Base-by-base conservation (phyloP, 306 rosid species). In the Acacia melanoxylon region DNA sequence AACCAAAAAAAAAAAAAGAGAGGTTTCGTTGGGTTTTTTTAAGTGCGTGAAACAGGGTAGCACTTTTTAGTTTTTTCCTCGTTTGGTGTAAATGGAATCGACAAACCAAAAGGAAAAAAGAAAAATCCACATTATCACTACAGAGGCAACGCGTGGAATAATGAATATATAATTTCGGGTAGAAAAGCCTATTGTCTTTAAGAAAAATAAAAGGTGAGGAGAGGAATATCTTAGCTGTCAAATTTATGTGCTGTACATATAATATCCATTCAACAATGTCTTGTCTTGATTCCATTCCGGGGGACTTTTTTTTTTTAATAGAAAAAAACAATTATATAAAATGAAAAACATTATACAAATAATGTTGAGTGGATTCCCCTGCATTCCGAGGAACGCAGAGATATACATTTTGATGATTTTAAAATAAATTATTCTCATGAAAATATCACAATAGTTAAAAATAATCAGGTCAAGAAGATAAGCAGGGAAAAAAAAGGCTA, bases 141-240 rank as follows among this genome's bases (percentile, higher is more conserved):
- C 2, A 73, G 54, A 24, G 24, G 16, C 42, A 35, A 73, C 14
- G 45, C 4, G n/a, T 41, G 74, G 81, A 13, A 45, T 17, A 65
- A 1, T 7, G 9, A 4, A 10, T 11, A 29, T 31, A 42, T 80
- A 29, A 12, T 40, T 35, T 74, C 14, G 41, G 20, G 5, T 7
- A n/a, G 4, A 67, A 81, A 51, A 40, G 75, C 0, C 13, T 70
- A 3, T 81, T 67, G 27, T 68, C 71, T 41, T 54, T 81, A 52
- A 27, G 78, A 33, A 29, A 37, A 0, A 1, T 17, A 22, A 6
- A 24, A 46, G 17, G 52, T 13, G 44, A 67, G 68, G 29, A 41
- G 11, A 44, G 3, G 44, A 45, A 61, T 58, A 46, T 24, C 6
- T 69, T 22, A 59, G 16, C 24, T 16, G 77, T 46, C 56, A 59